Evolutionary conservation across 2,329 filamentous ascomycete species (phyloP).

Genomic region (Claviceps arundinis): DNA sequence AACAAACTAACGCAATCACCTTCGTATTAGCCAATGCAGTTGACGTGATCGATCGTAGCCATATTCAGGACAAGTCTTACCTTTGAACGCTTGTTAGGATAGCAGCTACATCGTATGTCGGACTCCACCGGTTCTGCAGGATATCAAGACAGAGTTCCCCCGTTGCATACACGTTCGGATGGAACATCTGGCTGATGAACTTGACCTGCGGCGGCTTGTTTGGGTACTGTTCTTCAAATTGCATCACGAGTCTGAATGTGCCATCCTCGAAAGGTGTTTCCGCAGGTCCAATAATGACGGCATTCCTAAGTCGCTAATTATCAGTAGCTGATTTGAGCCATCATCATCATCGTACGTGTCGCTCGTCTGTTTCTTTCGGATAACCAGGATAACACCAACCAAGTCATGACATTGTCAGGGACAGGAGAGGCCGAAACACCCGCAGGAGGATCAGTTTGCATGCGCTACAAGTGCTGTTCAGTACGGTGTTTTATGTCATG

Average conservation of each 20-base stretch:
- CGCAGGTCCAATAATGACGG: conserved; percentile 91
- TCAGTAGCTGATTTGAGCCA: conserved; percentile 7
- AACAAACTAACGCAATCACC: conserved; percentile 49
- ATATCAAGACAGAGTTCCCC: conserved; percentile 96
- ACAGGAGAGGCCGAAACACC: conserved; percentile 94
- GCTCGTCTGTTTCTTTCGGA: background rate
- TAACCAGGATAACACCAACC: conserved; percentile 38
- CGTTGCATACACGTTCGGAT: conserved; percentile 95
- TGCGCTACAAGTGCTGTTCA: conserved; percentile 50
- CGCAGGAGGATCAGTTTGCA: conserved; percentile 96
- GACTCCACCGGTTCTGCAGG: conserved; percentile 94
- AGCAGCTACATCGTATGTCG: conserved; percentile 94
- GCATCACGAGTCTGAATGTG: conserved; percentile 95
- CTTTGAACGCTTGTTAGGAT: conserved; percentile 97
- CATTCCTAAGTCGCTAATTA: conserved; percentile 54
- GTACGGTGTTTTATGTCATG: background rate
- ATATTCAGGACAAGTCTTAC: conserved; percentile 28
- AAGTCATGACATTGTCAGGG: conserved; percentile 94
- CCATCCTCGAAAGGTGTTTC: conserved; percentile 98
- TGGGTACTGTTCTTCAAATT: conserved; percentile 97
- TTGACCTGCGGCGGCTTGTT: conserved; percentile 97
- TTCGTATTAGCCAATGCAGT: no score
- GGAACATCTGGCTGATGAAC: conserved; percentile 98
- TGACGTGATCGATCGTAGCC: no score
- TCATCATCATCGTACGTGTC: background rate